Base-by-base conservation (phyloP, 1,139 yeast species). In the Magnusiomyces suaveolens region DNA sequence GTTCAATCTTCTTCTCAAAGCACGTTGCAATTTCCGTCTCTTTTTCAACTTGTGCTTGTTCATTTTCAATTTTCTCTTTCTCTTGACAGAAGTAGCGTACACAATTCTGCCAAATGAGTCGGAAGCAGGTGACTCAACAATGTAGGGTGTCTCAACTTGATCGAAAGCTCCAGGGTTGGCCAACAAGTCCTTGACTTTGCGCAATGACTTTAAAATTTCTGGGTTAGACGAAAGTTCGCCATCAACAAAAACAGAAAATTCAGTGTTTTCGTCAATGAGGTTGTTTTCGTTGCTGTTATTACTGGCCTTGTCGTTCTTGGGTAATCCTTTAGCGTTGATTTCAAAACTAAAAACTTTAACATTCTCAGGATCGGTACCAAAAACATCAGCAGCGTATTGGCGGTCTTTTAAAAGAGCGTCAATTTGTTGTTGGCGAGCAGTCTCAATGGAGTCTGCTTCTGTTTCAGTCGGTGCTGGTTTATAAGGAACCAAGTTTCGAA, bases 41-140 rank as follows among this genome's bases (percentile, higher is more conserved):
- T 74, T 74, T 61, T 70, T 68, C 63, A 71, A 71, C 65, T 74
- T 74, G 63, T 74, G 78, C 59, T 74, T 66, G 69, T 74, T 74
- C 77, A 74, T 74, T 67, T 74, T 74, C 56, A 73, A 67, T 62
- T 72, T 67, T 57, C 77, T 67, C 67, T 74, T 74, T 56, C 78
- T 69, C 62, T 69, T 69, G 55, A 74, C 77, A 51, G 72, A 65
- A 25, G 76, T 72, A 49, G 69, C 62, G 43, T 63, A 58, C 52
- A 64, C 56, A 26, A 55, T 48, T 14, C 60, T 52, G n/a, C 56
- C 59, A 52, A 54, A 57, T 16, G 59, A 56, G 23, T 49, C 49
- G 6, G 60, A 56, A 2, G 43, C 56, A 10, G 60, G 60, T 1
- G 60, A 57, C 33, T 54, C 54, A 26, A 51, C 53, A 51, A 56